Percentiles rank a stretch among this genome's conserved stretches.
Conservation (phyloP, 2,329 filamentous ascomycete genomes). For the Zasmidium angulare region DNA sequence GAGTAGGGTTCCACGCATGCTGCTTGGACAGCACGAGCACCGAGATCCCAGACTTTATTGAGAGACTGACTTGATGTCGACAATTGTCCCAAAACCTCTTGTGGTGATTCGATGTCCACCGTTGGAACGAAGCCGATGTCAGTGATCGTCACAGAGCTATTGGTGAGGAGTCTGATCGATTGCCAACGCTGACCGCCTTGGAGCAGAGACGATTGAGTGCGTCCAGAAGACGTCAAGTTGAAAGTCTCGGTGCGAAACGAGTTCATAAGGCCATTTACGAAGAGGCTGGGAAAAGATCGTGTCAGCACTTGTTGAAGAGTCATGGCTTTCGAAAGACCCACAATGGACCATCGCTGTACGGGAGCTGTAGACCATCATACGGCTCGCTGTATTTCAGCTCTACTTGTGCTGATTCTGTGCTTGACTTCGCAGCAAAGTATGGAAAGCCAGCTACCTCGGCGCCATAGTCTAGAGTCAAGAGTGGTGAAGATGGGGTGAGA, state of each 20-base stretch:
- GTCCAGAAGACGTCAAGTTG: slow-evolving; percentile 35
- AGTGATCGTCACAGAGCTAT: slow-evolving; percentile 34
- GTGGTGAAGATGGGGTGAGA: slow-evolving; percentile 1
- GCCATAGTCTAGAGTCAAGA: slow-evolving; percentile 25
- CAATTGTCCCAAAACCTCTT: slow-evolving; percentile 34
- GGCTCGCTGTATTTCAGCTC: slow-evolving; percentile 40
- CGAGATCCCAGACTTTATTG: slow-evolving; percentile 41
- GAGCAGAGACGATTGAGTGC: slow-evolving; percentile 35
- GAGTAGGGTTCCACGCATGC: slow-evolving; percentile 42
- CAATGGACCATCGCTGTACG: slow-evolving; percentile 37
- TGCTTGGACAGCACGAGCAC: slow-evolving; percentile 35
- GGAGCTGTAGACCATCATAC: slow-evolving; percentile 30
- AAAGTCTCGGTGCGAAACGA: slow-evolving; percentile 43
- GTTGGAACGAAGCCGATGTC: slow-evolving; percentile 36
- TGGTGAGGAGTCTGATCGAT: slow-evolving; percentile 39
- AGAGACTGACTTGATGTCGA: slow-evolving; percentile 31
- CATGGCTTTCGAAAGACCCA: not conserved
- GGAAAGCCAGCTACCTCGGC: slow-evolving; percentile 37
- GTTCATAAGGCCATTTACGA: slow-evolving; percentile 31
- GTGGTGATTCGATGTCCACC: slow-evolving; percentile 23
- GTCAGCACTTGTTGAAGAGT: not conserved
- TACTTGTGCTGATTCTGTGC: slow-evolving; percentile 33
- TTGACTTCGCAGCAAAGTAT: slow-evolving; percentile 30
- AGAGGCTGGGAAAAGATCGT: slow-evolving; percentile 4
- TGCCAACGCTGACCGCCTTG: slow-evolving; percentile 47